A percentile compares a stretch with the other conserved stretches of the same genome.
Evolutionary conservation across 2,329 filamentous ascomycete species (phyloP).

Genomic region (Orbilia ellipsospora): DNA sequence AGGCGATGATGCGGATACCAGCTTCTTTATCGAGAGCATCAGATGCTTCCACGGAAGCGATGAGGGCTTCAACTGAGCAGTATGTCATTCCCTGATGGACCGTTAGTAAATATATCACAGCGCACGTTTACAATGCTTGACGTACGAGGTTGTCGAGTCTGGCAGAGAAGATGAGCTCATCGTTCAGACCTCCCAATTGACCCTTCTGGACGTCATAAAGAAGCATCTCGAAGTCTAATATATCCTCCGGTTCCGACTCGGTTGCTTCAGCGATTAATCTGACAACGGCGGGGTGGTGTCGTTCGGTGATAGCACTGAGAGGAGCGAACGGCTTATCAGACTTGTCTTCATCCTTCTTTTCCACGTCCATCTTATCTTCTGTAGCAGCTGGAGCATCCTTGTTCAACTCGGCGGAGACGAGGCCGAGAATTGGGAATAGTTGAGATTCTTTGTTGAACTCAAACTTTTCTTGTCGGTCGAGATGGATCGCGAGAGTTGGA

Average conservation of each 20-base stretch:
- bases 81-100: slow-evolving; percentile 80
- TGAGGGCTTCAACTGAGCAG: slow-evolving; percentile 86
- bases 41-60: slow-evolving; percentile 76
- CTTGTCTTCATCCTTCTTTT: slow-evolving; percentile 63
- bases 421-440: slow-evolving; percentile 89
- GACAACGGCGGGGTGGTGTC: slow-evolving; percentile 89
- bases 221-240: slow-evolving; percentile 95
- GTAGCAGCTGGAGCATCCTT: slow-evolving; percentile 61
- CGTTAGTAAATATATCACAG: slow-evolving; percentile 3
- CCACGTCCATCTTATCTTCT: slow-evolving; percentile 61
- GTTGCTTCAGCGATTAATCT: slow-evolving; percentile 85
- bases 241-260: slow-evolving; percentile 74
- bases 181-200: slow-evolving; percentile 85
- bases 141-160: slow-evolving; percentile 85
- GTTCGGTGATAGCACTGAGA: slow-evolving; percentile 78
- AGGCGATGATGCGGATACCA: slow-evolving; percentile 87
- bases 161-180: slow-evolving; percentile 96
- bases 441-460: slow-evolving; percentile 97
- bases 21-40: slow-evolving; percentile 78
- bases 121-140: background rate
- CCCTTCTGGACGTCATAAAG: slow-evolving; percentile 95
- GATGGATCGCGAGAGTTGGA: slow-evolving; percentile 91
- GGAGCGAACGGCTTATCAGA: slow-evolving; percentile 73
- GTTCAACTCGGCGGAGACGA: slow-evolving; percentile 89
- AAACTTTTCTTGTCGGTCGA: slow-evolving; percentile 86